These are phyloP conservation scores for Arthrobotrys musiformis DNA, from an alignment of 2,329 filamentous ascomycete species.

Conservation along the genomic window DNA sequence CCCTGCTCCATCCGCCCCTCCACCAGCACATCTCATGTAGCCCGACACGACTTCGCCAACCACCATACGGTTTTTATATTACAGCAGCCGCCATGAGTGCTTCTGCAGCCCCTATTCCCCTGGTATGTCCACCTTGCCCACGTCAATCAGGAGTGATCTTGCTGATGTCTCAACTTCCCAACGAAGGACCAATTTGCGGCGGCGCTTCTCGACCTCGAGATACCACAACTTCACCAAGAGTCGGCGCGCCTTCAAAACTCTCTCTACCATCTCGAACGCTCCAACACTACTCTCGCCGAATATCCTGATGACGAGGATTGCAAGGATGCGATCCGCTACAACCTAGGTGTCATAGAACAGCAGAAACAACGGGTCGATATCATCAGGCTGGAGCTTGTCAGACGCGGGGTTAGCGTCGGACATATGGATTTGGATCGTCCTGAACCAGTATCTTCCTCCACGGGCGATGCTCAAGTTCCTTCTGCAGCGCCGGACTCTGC, in stretches of 20 bases:
- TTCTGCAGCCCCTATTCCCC: slow-evolving; percentile 57
- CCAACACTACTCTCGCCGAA: slow-evolving; percentile 52
- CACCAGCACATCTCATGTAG: slow-evolving; percentile 13
- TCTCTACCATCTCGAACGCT: slow-evolving; percentile 58
- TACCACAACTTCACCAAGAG: slow-evolving; percentile 59
- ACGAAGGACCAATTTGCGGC: slow-evolving; percentile 57
- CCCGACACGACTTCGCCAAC: not conserved
- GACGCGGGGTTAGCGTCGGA: slow-evolving; percentile 40
- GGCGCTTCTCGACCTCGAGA: slow-evolving; percentile 57
- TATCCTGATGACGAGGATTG: slow-evolving; percentile 51
- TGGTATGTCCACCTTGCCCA: slow-evolving; percentile 26
- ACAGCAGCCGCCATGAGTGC: slow-evolving; percentile 52
- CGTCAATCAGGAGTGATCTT: too few relatives aligned
- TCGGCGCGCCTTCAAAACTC: slow-evolving; percentile 58
- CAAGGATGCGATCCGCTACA: slow-evolving; percentile 49
- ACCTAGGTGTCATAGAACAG: slow-evolving; percentile 45
- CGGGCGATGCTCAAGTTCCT: not conserved
- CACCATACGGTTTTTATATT: not conserved
- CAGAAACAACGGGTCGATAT: slow-evolving; percentile 35
- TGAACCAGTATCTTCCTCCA: not conserved
- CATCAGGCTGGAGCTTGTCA: slow-evolving; percentile 30
- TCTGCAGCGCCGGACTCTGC: slow-evolving; percentile 2
- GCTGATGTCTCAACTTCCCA: too few relatives aligned
- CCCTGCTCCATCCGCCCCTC: not conserved
- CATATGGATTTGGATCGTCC: slow-evolving; percentile 25